Evolutionary conservation across 2,329 filamentous ascomycete genomes (phyloP), one percentile per base, ranked within the genome.

Genomic region (Ophiocordyceps camponoti-saundersi): DNA sequence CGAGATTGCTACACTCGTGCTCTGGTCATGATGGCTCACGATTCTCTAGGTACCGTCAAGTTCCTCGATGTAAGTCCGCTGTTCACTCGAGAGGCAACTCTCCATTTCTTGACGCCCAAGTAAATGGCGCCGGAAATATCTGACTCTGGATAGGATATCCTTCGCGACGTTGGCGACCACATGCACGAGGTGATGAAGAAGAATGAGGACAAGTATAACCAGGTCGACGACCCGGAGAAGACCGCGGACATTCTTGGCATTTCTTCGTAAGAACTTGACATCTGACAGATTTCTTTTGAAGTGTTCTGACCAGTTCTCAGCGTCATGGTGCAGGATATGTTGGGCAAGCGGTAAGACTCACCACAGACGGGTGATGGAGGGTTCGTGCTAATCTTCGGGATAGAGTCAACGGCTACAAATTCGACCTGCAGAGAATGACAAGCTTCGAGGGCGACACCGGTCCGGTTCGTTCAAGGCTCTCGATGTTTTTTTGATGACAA

Each of bases 261-360:
- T 60, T 89, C 84, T 20, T 49, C 48, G 48, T 49, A 41, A 36
- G 48, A 36, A 12, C 18, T 18, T 11, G 5, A 8, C 18, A 11
- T 6, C n/a, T 20, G 5, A 20, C 20, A 18, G 36, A 12, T 18
- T 11, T 8, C 8, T 7, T 40, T 18, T 18, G 4, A n/a, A 29
- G 5, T 29, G 20, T 40, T 40, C 36, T 20, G 6, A 18, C 18
- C n/a, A 21, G 10, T 12, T 5, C 7, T 7, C 36, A 83, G 85
- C 59, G 90, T 96, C 59, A 96, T 96, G 88, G 87, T 95, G 20
- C 90, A 96, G 65, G 92, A 96, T 60, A 95, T 96, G 87, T 84
- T 78, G 53, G 92, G 90, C 62, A 96, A 95, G 77, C 78, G 85
- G 81, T 82, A 65, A 53, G 73, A 55, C 1, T 21, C 44, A 3